Evolutionary conservation across 176 grass and related monocot genomes (phyloP).

Genomic region (Stipa capillata): DNA sequence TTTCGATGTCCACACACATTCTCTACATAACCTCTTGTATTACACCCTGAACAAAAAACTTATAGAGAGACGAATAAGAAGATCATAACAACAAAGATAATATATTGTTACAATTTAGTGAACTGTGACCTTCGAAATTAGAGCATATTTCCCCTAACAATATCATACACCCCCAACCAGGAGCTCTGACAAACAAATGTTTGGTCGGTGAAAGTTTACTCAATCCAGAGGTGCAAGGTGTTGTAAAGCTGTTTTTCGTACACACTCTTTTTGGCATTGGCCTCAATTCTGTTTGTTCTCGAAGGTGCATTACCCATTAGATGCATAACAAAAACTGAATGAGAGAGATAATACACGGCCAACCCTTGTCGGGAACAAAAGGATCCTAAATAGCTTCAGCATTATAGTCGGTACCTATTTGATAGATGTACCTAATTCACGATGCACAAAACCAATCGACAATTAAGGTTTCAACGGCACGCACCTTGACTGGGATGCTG

Average conservation of each 20-base stretch:
- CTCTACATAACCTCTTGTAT: background rate
- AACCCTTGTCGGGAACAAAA: background rate
- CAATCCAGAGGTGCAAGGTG: background rate
- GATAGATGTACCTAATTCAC: background rate
- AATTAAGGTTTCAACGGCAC: background rate
- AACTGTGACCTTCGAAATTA: background rate
- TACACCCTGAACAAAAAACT: background rate
- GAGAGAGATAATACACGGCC: background rate
- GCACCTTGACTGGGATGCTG: constrained; percentile 64
- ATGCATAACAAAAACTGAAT: background rate
- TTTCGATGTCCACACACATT: background rate
- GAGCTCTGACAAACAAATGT: background rate
- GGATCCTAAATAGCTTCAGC: background rate
- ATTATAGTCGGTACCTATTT: background rate
- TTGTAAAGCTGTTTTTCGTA: background rate
- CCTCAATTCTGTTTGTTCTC: background rate
- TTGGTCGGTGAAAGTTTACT: background rate
- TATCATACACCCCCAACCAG: background rate
- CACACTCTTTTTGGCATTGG: background rate
- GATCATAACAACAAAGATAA: background rate
- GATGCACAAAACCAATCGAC: background rate
- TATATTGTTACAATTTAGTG: background rate
- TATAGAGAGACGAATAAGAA: background rate
- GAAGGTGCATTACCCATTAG: background rate
- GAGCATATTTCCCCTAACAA: background rate